Base-by-base conservation (phyloP, 2,329 filamentous ascomycete species). In the Cladosporium sp. region DNA sequence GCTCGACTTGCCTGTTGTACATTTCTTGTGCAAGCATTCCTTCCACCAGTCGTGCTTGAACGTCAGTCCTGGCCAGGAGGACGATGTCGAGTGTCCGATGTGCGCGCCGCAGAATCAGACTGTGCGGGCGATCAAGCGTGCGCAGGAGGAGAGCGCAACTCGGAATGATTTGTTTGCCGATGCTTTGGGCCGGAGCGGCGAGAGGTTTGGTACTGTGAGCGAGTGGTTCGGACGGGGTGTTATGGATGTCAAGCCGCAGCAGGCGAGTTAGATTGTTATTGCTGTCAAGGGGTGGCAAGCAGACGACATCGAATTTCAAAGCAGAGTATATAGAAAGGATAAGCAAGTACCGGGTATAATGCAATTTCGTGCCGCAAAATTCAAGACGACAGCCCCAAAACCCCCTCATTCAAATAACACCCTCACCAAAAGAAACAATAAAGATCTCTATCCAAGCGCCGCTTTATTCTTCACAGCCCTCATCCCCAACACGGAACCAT, bases 211-310 rank as follows among this genome's bases (percentile, higher is more conserved):
- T n/a, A 92, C 89, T 1, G 81, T 97, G 50, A 89, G 89, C 54
- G 89, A 96, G 65, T 99, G 93, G 82, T 97, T 96, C 75, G 92
- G 91, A 1, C 76, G 91, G 51, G 92, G 93, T 1, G 90, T 97
- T 3, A 95, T 97, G 90, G 80, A 77, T 20, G 76, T 71, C 20
- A 43, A 44, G 27, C 24, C 42, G 24, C 43, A 51, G 49, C 24
- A 39, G 29, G 30, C 34, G 9, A 50, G 27, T 34, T 32, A 32
- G 27, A 13, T 11, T 15, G 32, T 36, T n/a, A 4, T 2, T 7
- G 13, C 4, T 7, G 9, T 36, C 9, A 36, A n/a, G 9, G 11
- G 8, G 32, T n/a, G n/a, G 15, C 15, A 3, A 36, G 15, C 7
- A 36, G 7, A 27, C 5, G 9, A 27, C 22, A 27, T 27, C 9